Evolutionary conservation across 1,139 yeast genomes (phyloP).

Genomic region (Kluyveromyces sp.): DNA sequence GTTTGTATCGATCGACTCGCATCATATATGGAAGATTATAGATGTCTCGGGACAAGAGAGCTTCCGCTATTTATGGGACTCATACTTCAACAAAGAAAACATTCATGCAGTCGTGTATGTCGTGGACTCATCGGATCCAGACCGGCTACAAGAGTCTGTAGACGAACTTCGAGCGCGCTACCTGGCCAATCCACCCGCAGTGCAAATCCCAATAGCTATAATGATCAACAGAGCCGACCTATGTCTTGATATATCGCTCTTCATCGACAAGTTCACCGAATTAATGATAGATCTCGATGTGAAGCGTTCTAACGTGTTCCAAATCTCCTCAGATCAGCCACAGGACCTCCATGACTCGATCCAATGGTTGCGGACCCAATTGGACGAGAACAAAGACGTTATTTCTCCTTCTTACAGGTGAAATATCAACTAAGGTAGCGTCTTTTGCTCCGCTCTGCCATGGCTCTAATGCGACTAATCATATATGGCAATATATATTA

Average conservation of each 20-base stretch:
- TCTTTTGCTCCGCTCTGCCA: no score
- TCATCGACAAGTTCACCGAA: constrained; percentile 71
- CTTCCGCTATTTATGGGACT: constrained; percentile 76
- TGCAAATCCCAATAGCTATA: constrained; percentile 85
- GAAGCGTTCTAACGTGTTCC: constrained; percentile 80
- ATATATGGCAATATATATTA: no score
- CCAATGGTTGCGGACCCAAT: constrained; percentile 77
- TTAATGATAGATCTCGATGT: constrained; percentile 80
- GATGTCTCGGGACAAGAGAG: constrained; percentile 93
- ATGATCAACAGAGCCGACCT: constrained; percentile 92
- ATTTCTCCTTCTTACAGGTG: constrained; percentile 50
- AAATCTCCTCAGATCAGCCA: constrained; percentile 81
- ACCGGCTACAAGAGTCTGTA: constrained; percentile 75
- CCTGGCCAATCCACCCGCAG: constrained; percentile 43
- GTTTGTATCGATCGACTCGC: constrained; percentile 40
- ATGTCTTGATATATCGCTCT: constrained; percentile 72
- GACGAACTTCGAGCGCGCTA: constrained; percentile 35
- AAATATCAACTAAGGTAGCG: neutral
- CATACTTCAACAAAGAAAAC: constrained; percentile 66
- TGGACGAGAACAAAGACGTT: constrained; percentile 66
- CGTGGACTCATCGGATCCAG: constrained; percentile 83
- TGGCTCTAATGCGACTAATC: no score
- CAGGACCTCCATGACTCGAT: constrained; percentile 81
- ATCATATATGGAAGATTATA: constrained; percentile 72
- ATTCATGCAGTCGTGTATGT: constrained; percentile 81